Conservation (phyloP, 768 basidiomycete species). For the Kwoniella heveanensis region DNA sequence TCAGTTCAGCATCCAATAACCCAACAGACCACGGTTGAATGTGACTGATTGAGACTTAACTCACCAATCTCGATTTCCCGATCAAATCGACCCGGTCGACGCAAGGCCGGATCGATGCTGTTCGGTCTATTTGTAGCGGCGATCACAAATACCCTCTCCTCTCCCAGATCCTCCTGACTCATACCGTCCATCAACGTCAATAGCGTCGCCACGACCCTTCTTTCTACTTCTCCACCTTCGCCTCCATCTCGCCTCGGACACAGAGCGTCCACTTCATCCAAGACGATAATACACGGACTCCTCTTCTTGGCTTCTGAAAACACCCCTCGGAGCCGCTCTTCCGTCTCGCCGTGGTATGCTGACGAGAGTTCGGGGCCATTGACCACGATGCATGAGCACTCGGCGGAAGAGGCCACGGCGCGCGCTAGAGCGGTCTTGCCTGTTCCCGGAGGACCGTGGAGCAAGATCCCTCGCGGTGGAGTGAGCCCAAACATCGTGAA, state of each 20-base stretch:
- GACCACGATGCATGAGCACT: constrained; percentile 84
- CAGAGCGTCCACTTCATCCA: constrained; percentile 95
- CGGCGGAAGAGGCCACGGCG: constrained; percentile 78
- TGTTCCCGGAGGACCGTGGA: constrained; percentile 95
- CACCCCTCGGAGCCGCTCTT: constrained; percentile 82
- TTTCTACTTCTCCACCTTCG: constrained; percentile 91
- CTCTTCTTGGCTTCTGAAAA: constrained; percentile 79
- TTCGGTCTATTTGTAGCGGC: constrained; percentile 87
- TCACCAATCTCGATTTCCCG: constrained; percentile 93
- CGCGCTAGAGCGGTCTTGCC: constrained; percentile 97
- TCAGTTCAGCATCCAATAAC: too few species aligned
- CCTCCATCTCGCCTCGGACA: constrained; percentile 87
- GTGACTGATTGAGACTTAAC: too few species aligned
- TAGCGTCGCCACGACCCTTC: constrained; percentile 90
- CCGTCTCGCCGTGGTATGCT: constrained; percentile 96
- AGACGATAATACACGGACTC: constrained; percentile 87
- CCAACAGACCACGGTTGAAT: too few species aligned
- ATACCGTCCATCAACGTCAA: constrained; percentile 90
- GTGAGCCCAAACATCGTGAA: constrained; percentile 84
- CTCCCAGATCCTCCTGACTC: constrained; percentile 60
- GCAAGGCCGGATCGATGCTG: constrained; percentile 98
- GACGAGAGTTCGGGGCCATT: constrained; percentile 94
- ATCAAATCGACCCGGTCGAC: constrained; percentile 98
- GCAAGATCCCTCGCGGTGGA: constrained; percentile 90
- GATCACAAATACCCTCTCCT: constrained; percentile 78